phyloP scores from a whole-genome alignment of 345 rosid species.

The Ailanthus altissimus region DNA sequence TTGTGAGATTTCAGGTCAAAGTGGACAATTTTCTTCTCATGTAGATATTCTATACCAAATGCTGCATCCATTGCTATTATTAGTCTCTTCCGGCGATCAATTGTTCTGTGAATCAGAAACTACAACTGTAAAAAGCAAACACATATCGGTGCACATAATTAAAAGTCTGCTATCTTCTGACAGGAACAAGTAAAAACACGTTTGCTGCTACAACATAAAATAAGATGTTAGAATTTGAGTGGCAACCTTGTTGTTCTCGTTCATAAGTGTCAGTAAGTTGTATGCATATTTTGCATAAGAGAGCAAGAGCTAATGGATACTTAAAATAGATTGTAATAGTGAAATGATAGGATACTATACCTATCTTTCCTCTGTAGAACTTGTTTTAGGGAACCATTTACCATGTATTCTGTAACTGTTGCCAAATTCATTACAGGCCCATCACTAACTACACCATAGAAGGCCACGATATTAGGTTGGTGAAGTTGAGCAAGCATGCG shows the following conservation, averaged over 20 bases:
- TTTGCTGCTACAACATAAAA: background rate
- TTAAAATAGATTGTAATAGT: background rate
- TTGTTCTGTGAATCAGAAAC: conserved; percentile 31
- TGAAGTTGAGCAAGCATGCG: conserved; percentile 40
- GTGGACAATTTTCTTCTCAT: conserved; percentile 46
- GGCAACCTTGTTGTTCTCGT: background rate
- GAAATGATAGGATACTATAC: conserved; percentile 12
- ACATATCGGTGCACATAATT: background rate
- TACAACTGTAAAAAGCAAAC: background rate
- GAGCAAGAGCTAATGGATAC: background rate
- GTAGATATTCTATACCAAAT: conserved; percentile 52
- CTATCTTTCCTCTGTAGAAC: conserved; percentile 39
- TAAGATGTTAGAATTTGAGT: background rate
- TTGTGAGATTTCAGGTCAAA: conserved; percentile 50
- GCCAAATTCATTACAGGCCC: conserved; percentile 36
- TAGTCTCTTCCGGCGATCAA: conserved; percentile 48
- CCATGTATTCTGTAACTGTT: conserved; percentile 51
- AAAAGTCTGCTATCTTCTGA: background rate
- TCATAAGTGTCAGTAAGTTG: background rate
- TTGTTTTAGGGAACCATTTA: conserved; percentile 47
- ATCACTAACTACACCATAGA: conserved; percentile 55
- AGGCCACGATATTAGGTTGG: conserved; percentile 50
- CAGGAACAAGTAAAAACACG: background rate
- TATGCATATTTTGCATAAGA: background rate
- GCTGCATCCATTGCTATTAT: conserved; percentile 53